A percentile compares a stretch with the other conserved stretches of the same genome.
Conservation (phyloP, 2,329 filamentous ascomycete species). For the Claviceps digitariae region DNA sequence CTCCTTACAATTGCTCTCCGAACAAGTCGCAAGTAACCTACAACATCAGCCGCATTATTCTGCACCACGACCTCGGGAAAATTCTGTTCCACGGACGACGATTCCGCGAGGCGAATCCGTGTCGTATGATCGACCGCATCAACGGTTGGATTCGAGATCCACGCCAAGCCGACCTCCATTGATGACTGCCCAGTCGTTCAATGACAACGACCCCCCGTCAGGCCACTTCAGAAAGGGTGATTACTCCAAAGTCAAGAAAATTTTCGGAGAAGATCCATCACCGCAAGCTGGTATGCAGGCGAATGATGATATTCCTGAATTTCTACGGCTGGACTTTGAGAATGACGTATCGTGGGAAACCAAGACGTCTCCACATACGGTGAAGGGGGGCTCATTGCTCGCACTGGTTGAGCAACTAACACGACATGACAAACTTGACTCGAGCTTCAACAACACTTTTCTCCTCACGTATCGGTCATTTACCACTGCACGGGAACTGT, state of each 20-base stretch:
- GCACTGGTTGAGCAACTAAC: conserved; percentile 92
- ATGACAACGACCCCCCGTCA: conserved; percentile 41
- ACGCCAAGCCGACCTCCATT: conserved; percentile 31
- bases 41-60: conserved; percentile 23
- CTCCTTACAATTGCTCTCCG: conserved; percentile 74
- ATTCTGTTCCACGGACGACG: conserved; percentile 32
- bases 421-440: conserved; percentile 87
- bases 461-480: conserved; percentile 94
- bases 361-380: conserved; percentile 59
- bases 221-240: conserved; percentile 45
- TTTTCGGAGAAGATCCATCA: conserved; percentile 51
- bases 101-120: conserved; percentile 45
- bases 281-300: conserved; percentile 31
- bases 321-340: conserved; percentile 75
- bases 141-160: conserved; percentile 41
- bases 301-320: conserved; percentile 70
- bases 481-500: conserved; percentile 77
- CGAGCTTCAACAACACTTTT: conserved; percentile 95
- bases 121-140: conserved; percentile 40
- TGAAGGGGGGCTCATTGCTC: conserved; percentile 80
- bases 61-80: conserved; percentile 31
- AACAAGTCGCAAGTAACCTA: conserved; percentile 53
- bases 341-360: conserved; percentile 79
- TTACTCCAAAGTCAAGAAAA: conserved; percentile 50
- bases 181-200: conserved; percentile 48